Evolutionary conservation across 371 early-diverging fungal species (phyloP).

Genomic region (Mortierella sp.): DNA sequence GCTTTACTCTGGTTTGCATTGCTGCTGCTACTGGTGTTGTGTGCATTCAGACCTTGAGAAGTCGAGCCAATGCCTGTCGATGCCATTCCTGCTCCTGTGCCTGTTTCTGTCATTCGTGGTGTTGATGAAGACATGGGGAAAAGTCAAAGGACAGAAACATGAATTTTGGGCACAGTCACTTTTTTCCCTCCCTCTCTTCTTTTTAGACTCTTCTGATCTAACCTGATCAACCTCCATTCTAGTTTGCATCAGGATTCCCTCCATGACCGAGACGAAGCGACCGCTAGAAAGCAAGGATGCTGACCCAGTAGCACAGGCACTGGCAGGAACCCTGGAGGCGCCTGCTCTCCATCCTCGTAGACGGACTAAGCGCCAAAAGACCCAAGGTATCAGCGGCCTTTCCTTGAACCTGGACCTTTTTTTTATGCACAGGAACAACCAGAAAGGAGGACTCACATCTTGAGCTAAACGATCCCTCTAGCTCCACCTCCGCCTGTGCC

Average conservation of each 20-base stretch:
- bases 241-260: neutral
- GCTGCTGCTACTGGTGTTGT: neutral
- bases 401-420: neutral
- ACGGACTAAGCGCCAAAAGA: conserved; percentile 47
- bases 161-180: neutral
- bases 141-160: neutral
- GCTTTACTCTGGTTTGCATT: conserved; percentile 4
- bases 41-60: conserved; percentile 26
- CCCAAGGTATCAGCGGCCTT: conserved; percentile 23
- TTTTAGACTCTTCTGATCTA: neutral
- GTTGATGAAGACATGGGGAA: neutral
- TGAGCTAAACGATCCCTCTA: neutral
- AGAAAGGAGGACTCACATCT: neutral
- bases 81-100: conserved; percentile 1
- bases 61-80: neutral
- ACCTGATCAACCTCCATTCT: neutral
- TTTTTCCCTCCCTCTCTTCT: conserved; percentile 3
- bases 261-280: conserved; percentile 45
- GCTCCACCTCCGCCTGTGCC: conserved; percentile 51
- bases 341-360: conserved; percentile 38
- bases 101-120: conserved; percentile 10
- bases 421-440: neutral
- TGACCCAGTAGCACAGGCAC: conserved; percentile 35
- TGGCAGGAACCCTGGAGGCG: conserved; percentile 44
- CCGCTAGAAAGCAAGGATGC: conserved; percentile 34